A percentile compares a stretch with the other conserved stretches of the same genome.
phyloP scores from a whole-genome alignment of 2,329 filamentous ascomycete species.

The Curvularia sp. region DNA sequence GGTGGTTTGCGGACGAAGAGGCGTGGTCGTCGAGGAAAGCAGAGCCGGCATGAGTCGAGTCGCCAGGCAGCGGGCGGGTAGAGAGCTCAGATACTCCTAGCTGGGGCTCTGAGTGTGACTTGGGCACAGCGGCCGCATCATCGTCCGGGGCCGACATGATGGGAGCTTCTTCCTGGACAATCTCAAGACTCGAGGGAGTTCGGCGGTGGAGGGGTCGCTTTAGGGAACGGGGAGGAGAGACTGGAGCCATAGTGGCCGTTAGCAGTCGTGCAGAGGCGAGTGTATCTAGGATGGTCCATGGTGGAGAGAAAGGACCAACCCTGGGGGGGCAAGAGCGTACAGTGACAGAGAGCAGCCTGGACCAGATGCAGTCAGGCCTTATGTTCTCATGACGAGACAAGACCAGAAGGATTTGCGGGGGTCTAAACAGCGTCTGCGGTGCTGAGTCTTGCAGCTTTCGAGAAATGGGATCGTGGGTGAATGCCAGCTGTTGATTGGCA shows the following conservation, averaged over 20 bases:
- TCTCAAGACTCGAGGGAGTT: conserved; percentile 38
- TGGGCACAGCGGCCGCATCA: conserved; percentile 21
- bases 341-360: conserved; percentile 21
- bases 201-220: conserved; percentile 40
- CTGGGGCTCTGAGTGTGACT: conserved; percentile 42
- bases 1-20: conserved; percentile 56
- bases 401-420: conserved; percentile 24
- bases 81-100: conserved; percentile 38
- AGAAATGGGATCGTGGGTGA: conserved; percentile 35
- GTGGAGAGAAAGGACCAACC: background rate
- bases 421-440: conserved; percentile 6
- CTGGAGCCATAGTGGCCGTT: conserved; percentile 42
- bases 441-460: conserved; percentile 6
- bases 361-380: conserved; percentile 22
- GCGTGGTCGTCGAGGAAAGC: conserved; percentile 51
- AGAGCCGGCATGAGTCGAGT: conserved; percentile 36
- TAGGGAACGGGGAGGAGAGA: conserved; percentile 32
- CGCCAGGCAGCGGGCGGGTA: conserved; percentile 30
- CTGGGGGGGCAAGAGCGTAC: conserved; percentile 29
- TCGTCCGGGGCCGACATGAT: conserved; percentile 38
- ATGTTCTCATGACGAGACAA: conserved; percentile 40
- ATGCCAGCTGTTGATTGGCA: conserved; percentile 41
- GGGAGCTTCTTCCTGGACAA: conserved; percentile 40
- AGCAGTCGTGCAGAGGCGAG: conserved; percentile 27
- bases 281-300: conserved; percentile 14